Base-by-base conservation (phyloP, 2,329 filamentous ascomycete species). In the Cordyceps tenuipes region DNA sequence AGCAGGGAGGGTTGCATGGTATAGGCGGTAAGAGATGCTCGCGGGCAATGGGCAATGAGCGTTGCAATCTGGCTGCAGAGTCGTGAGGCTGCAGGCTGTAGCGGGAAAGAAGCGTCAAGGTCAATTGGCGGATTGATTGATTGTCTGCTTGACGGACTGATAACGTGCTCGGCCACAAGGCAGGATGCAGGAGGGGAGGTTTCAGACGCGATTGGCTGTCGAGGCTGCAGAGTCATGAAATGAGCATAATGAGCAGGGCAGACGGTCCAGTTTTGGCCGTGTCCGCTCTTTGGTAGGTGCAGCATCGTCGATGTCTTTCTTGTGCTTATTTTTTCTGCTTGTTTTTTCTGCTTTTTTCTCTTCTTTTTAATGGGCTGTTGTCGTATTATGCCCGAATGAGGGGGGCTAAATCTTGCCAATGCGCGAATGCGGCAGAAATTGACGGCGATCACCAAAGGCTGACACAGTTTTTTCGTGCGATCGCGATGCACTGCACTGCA, bases 301-400 rank as follows among this genome's bases (percentile, higher is more conserved):
- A 48, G 56, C 56, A 59, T 59, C 56, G 56, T 44, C 56, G 56
- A 59, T 59, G 56, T 59, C n/a, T 46, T 44, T 43, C n/a, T n/a
- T n/a, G n/a, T n/a, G n/a, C n/a, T n/a, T n/a, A n/a, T n/a, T 55
- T 34, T 46, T 23, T 23, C 23, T 4, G 23, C 4, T 4, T 23
- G 2, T 23, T 23, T 23, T 23, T 23, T 23, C 4, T 23, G n/a
- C n/a, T 23, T 23, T 23, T 23, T 23, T 23, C 4, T 23, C 4
- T 23, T 23, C 4, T 23, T 23, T 23, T 23, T 48, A 17, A 17
- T 47, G 41, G 48, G 39, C 39, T 48, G 23, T 23, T 36, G 53
- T 56, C 54, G 54, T 48, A 57, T 48, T 57, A 39, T 13, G 44
- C 31, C 54, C n/a, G 43, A 36, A 36, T n/a, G 29, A 55, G 52